Evolutionary conservation across 139 green algal species (phyloP), one percentile per base, ranked within the genome.

Genomic region (Micromonas pusilla): DNA sequence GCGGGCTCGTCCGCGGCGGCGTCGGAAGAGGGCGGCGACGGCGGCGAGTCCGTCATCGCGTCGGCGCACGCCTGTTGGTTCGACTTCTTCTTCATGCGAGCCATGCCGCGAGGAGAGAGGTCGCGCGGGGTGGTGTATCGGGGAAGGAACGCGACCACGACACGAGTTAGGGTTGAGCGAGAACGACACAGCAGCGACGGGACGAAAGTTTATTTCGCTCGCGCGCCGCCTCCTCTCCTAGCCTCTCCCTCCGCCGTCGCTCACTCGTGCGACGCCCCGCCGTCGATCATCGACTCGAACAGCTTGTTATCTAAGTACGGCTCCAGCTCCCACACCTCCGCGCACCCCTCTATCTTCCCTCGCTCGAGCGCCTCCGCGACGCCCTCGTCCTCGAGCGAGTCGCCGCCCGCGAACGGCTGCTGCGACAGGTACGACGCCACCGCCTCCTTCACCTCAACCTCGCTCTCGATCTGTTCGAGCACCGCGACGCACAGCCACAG

Each of bases 401-500:
- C n/a, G n/a, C 38, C 65, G 4, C 65, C 65, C 28, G 4, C 13
- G 28, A 25, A 13, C 45, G 45, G 45, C 45, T 23, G 45, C 45
- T 57, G 45, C 45, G 45, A 57, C 28, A 72, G 30, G 65, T 72
- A 72, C 4, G 4, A 4, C 13, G 33, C n/a, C 13, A 45, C 33
- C 23, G 23, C 33, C 28, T 16, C 3, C 13, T 39, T 38, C 28
- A 33, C 33, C 28, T 38, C 65, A 13, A 5, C 13, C 13, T 72
- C 65, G 3, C 13, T 5, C 4, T 45, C 65, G 65, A 72, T 25
- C 65, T 38, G 30, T 3, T 72, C 65, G 4, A 72, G n/a, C 65
- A 72, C 65, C 26, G 65, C 32, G 26, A 26, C 38, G 33, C 65
- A 72, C 13, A 72, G 32, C 65, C 65, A 72, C 33, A 72, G 33